Percentiles rank a stretch among this genome's conserved stretches.
Conservation (phyloP, 2,329 filamentous ascomycete species). For the Claviceps sp. region DNA sequence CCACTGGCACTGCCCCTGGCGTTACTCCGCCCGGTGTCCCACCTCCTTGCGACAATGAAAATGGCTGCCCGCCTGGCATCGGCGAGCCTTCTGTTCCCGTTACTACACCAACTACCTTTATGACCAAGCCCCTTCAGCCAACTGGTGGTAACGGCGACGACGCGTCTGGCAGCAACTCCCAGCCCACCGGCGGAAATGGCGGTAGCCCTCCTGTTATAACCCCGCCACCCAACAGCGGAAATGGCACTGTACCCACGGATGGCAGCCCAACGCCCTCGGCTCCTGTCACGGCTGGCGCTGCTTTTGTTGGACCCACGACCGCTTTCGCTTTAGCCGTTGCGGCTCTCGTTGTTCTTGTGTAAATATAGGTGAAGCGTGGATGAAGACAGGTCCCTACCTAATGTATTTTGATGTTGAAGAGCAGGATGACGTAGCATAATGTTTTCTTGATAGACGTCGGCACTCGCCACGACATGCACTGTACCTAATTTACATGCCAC, state of each 20-base stretch:
- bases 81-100: background rate
- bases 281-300: constrained; percentile 1
- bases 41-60: too few relatives aligned
- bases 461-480: background rate
- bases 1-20: background rate
- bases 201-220: background rate
- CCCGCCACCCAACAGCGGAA: background rate
- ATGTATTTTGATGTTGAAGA: background rate
- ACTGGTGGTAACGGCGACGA: background rate
- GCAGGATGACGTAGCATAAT: background rate
- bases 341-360: constrained; percentile 2
- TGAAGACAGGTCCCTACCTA: background rate
- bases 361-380: background rate
- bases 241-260: background rate
- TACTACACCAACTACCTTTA: background rate
- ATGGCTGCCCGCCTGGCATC: background rate
- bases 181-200: background rate
- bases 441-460: background rate
- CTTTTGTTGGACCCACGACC: background rate
- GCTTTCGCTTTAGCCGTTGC: constrained; percentile 3
- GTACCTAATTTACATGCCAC: background rate
- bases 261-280: too few relatives aligned
- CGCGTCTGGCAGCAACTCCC: background rate
- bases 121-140: background rate
- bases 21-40: too few relatives aligned